phyloP scores from a whole-genome alignment of 2,329 filamentous ascomycete genomes.

The Ophiostoma ulmi region DNA sequence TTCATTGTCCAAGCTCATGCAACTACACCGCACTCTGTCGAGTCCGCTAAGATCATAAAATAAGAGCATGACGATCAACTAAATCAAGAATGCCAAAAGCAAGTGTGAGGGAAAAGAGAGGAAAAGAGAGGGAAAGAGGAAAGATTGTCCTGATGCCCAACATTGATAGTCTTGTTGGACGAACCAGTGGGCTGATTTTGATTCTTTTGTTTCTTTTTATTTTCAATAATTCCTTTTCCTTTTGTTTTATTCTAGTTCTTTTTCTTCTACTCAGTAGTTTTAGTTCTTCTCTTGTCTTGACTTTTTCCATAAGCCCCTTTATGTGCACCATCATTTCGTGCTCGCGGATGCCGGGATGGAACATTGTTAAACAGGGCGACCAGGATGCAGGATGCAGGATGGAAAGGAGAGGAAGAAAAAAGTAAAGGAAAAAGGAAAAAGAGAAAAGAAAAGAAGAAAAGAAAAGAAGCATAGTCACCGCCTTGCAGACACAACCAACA shows the following conservation, averaged over 20 bases:
- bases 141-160: constrained; percentile 5
- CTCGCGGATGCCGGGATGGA: constrained; percentile 10
- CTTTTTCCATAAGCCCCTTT: not conserved
- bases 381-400: not conserved
- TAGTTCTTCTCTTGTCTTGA: not conserved
- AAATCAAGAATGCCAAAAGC: not conserved
- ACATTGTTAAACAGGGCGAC: not conserved
- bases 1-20: no score
- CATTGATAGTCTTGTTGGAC: not conserved
- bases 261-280: not conserved
- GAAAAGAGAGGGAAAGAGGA: not conserved
- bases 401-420: not conserved
- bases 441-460: not conserved
- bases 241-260: not conserved
- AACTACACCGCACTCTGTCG: not conserved
- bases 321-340: constrained; percentile 6
- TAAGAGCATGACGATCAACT: not conserved
- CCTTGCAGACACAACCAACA: not conserved
- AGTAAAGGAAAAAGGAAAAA: not conserved
- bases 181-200: not conserved
- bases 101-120: not conserved
- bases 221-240: no score
- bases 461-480: not conserved
- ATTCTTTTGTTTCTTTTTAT: not conserved
- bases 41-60: not conserved